Base-by-base conservation (phyloP, 192 early-diverging fungal species). In the Podila horticola region DNA sequence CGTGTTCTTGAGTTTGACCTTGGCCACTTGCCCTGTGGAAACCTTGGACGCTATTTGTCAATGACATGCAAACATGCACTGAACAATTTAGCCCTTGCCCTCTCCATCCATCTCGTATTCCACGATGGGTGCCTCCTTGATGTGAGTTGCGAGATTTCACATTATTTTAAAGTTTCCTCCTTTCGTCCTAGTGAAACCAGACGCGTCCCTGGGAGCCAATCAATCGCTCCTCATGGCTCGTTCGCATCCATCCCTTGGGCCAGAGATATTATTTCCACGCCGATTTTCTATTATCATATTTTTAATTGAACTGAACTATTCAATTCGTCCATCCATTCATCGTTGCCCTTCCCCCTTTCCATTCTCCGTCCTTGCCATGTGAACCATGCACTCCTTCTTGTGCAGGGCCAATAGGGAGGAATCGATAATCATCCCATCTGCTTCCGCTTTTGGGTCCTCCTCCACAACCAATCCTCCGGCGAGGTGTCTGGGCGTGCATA, bases 21-120 rank as follows among this genome's bases (percentile, higher is more conserved):
- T 81, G 33, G 77, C 51, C n/a, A 81, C 61, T 20, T 81, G 71
- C 9, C 77, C 71, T 22, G 71, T 61, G 17, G 70, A 58, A 9
- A 61, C 58, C 33, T 45, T 68, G 19, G 76, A 72, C 0, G 70
- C 76, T 81, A 41, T 45, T 31, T 33, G 0, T 17, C 0, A 4
- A 31, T 38, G 50, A 26, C 20, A 55, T 55, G 34, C 34, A 36
- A 0, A n/a, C 52, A 52, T n/a, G 50, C 36, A 10, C 36, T 31
- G 31, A 31, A 5, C 31, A 31, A 4, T 2, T 31, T 31, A 31
- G 5, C n/a, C n/a, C n/a, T n/a, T n/a, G n/a, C 33, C 33, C 38
- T 11, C 12, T 41, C 38, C 38, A 12, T 41, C 41, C 41, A 45
- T 45, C 41, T 45, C 41, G 41, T 15, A 45, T 45, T 45, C 20